Percentiles rank a stretch among this genome's conserved stretches.
Evolutionary conservation across 1,139 yeast species (phyloP).

Genomic region (Protomyces pachydermus): DNA sequence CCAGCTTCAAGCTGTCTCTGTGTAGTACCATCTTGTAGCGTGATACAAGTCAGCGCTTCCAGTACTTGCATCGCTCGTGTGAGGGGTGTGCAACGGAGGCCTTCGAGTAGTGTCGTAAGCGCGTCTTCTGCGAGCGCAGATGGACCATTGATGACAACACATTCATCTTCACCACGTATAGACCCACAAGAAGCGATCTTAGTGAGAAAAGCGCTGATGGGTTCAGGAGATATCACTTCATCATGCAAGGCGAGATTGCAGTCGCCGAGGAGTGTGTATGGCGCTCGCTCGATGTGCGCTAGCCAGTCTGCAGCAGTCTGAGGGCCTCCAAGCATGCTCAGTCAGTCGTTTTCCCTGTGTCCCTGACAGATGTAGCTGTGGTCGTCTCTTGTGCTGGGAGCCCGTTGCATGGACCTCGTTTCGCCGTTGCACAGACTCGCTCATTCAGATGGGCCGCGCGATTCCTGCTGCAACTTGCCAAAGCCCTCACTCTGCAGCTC

Average conservation of each 20-base stretch:
- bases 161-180: background rate
- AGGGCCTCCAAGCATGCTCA: no score
- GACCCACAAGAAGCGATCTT: background rate
- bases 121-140: background rate
- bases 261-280: background rate
- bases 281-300: background rate
- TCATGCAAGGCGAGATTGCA: background rate
- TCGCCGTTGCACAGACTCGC: no score
- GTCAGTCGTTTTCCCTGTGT: no score
- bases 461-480: background rate
- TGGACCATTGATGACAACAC: background rate
- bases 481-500: slow-evolving; percentile 11
- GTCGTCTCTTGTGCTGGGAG: no score
- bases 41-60: background rate
- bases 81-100: background rate
- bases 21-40: background rate
- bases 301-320: background rate
- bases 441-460: background rate
- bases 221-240: background rate
- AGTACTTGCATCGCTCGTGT: background rate
- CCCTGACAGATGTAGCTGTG: no score
- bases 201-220: background rate
- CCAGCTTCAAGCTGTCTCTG: background rate
- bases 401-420: no score
- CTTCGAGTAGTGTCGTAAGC: background rate